Evolutionary conservation across 305 asterid species (phyloP).

Genomic region (Petunia hybrid): DNA sequence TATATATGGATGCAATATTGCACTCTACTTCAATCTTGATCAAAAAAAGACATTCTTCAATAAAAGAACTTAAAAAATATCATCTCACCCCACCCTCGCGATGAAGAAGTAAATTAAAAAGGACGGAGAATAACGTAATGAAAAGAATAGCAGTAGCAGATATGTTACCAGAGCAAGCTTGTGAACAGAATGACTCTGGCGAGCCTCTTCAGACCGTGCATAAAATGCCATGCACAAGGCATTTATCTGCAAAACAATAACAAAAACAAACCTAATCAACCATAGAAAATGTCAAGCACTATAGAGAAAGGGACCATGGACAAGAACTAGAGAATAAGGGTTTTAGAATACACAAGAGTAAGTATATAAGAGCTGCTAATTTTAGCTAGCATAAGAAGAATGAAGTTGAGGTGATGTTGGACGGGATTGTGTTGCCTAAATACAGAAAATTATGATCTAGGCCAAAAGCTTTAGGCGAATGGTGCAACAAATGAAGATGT

Average conservation of each 20-base stretch:
- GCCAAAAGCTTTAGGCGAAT: background rate
- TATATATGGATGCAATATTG: background rate
- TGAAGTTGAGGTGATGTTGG: too few relatives aligned
- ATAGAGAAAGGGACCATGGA: background rate
- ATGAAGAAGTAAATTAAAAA: background rate
- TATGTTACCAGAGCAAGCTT: constrained; percentile 88
- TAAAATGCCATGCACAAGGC: constrained; percentile 99
- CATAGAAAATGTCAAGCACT: constrained; percentile 2
- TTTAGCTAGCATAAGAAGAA: constrained; percentile 18
- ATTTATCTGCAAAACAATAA: constrained; percentile 64
- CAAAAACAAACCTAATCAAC: constrained; percentile 1
- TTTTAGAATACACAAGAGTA: background rate
- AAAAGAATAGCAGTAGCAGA: background rate
- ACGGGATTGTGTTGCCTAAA: too few relatives aligned
- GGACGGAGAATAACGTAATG: background rate
- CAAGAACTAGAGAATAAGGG: background rate
- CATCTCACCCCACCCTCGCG: background rate
- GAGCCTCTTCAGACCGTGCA: constrained; percentile 97
- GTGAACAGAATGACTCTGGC: constrained; percentile 96
- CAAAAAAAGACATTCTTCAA: background rate
- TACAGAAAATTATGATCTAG: background rate
- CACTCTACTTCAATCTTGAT: background rate
- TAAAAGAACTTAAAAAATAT: background rate
- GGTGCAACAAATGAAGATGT: background rate
- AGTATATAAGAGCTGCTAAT: constrained; percentile 6